Evolutionary conservation across 176 grass and related monocot species (phyloP).

Genomic region (Carex parvula): DNA sequence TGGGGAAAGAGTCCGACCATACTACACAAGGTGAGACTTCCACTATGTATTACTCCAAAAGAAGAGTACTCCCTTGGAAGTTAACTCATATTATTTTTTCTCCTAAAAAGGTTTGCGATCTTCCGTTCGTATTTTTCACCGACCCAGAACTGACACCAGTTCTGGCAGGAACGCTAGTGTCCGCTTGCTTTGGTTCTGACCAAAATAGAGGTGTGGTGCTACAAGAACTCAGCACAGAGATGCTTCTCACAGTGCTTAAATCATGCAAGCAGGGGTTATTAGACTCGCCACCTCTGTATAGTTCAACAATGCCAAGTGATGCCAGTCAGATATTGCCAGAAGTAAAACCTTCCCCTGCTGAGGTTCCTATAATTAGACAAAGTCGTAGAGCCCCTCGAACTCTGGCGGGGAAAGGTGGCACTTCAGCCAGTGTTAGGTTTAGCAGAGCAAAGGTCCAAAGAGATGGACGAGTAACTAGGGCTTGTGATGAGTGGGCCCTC

Average conservation of each 20-base stretch:
- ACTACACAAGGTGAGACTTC: slow-evolving; percentile 76
- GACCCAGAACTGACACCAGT: slow-evolving; percentile 82
- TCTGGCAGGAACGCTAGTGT: slow-evolving; percentile 72
- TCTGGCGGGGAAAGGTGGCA: slow-evolving; percentile 42
- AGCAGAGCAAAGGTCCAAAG: slow-evolving; percentile 61
- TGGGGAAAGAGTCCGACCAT: slow-evolving; percentile 99
- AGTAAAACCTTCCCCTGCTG: slow-evolving; percentile 45
- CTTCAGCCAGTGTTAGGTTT: slow-evolving; percentile 40
- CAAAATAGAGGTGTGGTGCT: slow-evolving; percentile 83
- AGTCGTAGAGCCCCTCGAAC: slow-evolving; percentile 46
- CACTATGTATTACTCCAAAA: background rate
- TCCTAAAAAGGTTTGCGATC: slow-evolving; percentile 82
- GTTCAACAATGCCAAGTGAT: slow-evolving; percentile 37
- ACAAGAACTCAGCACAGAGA: slow-evolving; percentile 92
- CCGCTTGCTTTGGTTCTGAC: slow-evolving; percentile 84
- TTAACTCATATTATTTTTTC: slow-evolving; percentile 1
- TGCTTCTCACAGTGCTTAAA: slow-evolving; percentile 73
- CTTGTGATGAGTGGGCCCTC: slow-evolving; percentile 46
- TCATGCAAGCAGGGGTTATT: slow-evolving; percentile 46
- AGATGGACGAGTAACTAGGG: slow-evolving; percentile 59
- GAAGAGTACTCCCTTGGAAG: background rate
- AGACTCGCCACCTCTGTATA: slow-evolving; percentile 39
- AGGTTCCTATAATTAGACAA: slow-evolving; percentile 44
- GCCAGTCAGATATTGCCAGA: slow-evolving; percentile 38
- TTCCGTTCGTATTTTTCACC: slow-evolving; percentile 94